A percentile compares a stretch with the other conserved stretches of the same genome.
Evolutionary conservation across 192 early-diverging fungal species (phyloP).

Genomic region (Coemansia sp.): DNA sequence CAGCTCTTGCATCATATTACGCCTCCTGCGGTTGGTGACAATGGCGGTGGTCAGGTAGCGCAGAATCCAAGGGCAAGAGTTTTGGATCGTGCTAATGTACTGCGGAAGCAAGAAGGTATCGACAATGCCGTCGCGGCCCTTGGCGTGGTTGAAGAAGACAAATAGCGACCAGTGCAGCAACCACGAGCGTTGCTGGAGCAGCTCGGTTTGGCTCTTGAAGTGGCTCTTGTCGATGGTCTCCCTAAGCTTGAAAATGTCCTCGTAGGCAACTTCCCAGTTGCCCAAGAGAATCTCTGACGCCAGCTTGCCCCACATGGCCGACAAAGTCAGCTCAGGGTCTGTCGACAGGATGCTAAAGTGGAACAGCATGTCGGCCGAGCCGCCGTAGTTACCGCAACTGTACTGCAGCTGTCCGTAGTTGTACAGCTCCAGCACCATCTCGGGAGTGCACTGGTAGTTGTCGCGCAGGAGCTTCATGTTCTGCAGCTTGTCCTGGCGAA

Average conservation of each 20-base stretch:
- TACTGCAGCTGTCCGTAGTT: conserved; percentile 89
- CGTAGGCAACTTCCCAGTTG: conserved; percentile 92
- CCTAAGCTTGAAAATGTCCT: conserved; percentile 82
- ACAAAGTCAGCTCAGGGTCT: conserved; percentile 77
- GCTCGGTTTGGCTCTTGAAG: conserved; percentile 74
- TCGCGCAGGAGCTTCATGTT: conserved; percentile 86
- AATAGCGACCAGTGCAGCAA: conserved; percentile 97
- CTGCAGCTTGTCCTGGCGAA: conserved; percentile 92
- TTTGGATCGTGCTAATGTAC: conserved; percentile 98
- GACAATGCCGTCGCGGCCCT: conserved; percentile 89
- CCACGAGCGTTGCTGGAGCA: conserved; percentile 91
- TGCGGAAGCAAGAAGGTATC: conserved; percentile 88
- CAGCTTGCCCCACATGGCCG: conserved; percentile 95
- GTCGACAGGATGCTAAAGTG: conserved; percentile 94
- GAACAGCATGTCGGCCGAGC: conserved; percentile 89
- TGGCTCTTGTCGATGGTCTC: conserved; percentile 84
- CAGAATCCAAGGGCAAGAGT: conserved; percentile 93
- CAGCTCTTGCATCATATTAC: conserved; percentile 83
- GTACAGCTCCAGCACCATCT: conserved; percentile 84
- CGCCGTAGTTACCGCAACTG: conserved; percentile 87
- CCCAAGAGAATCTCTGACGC: conserved; percentile 89
- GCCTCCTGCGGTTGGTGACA: conserved; percentile 85
- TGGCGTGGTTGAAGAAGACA: conserved; percentile 98
- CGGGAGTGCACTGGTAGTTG: conserved; percentile 87
- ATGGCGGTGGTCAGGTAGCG: conserved; percentile 91